Percentiles rank a stretch among this genome's conserved stretches.
Conservation (phyloP, 176 grass and related monocot genomes). For the Hyparrhenia diplandra region DNA sequence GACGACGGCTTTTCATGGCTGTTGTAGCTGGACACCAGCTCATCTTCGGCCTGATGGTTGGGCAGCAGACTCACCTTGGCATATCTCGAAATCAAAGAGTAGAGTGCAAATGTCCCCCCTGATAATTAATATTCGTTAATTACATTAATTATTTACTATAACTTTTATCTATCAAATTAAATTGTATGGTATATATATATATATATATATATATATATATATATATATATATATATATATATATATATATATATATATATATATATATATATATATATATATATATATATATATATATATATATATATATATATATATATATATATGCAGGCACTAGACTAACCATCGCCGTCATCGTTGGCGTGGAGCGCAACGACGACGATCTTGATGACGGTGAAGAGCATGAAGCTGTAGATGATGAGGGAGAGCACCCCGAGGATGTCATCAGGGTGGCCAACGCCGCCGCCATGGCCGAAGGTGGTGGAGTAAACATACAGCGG, state of each 20-base stretch:
- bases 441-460: constrained; percentile 16
- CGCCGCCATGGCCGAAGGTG: constrained; percentile 19
- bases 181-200: too few species aligned
- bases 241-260: too few species aligned
- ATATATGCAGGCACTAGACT: not conserved
- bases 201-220: too few species aligned
- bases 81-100: constrained; percentile 54
- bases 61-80: constrained; percentile 44
- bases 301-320: too few species aligned
- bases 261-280: too few species aligned
- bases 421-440: constrained; percentile 46
- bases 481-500: constrained; percentile 44
- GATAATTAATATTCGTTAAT: not conserved
- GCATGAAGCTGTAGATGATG: constrained; percentile 41
- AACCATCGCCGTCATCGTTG: constrained; percentile 49
- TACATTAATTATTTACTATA: too few species aligned
- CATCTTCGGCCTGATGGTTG: constrained; percentile 44
- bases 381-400: constrained; percentile 41
- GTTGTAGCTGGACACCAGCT: constrained; percentile 12
- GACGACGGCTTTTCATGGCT: not conserved
- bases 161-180: not conserved
- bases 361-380: constrained; percentile 39
- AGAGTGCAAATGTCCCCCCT: constrained; percentile 52
- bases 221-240: too few species aligned
- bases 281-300: too few species aligned